Percentiles rank a stretch among this genome's conserved stretches.
Conservation (phyloP, 768 basidiomycete genomes). For the Leccinum subgranulosum region DNA sequence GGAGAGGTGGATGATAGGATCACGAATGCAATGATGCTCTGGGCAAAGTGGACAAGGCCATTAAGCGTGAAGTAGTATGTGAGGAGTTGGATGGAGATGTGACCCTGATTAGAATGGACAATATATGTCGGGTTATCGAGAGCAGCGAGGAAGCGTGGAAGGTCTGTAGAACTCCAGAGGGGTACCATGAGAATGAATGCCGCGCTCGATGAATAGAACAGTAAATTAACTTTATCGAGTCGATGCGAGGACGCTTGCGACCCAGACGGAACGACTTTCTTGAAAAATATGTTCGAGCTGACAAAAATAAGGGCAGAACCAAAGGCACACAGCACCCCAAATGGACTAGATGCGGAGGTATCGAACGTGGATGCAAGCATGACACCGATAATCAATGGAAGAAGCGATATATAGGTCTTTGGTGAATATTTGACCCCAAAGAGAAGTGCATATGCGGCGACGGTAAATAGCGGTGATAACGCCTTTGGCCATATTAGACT, state of each 20-base stretch:
- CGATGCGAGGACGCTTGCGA: slow-evolving; percentile 60
- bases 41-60: slow-evolving; percentile 93
- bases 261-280: slow-evolving; percentile 86
- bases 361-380: slow-evolving; percentile 98
- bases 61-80: slow-evolving; percentile 87
- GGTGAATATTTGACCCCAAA: slow-evolving; percentile 93
- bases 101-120: slow-evolving; percentile 44
- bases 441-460: slow-evolving; percentile 88
- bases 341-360: slow-evolving; percentile 77
- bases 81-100: slow-evolving; percentile 58
- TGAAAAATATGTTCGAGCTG: slow-evolving; percentile 98
- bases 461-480: slow-evolving; percentile 94
- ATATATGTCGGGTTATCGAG: slow-evolving; percentile 39
- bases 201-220: slow-evolving; percentile 91
- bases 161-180: slow-evolving; percentile 89
- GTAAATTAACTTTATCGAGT: slow-evolving; percentile 94
- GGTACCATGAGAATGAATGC: slow-evolving; percentile 97
- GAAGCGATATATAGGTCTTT: slow-evolving; percentile 86
- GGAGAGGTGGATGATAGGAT: slow-evolving; percentile 95
- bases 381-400: slow-evolving; percentile 94
- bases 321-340: slow-evolving; percentile 93
- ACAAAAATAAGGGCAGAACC: slow-evolving; percentile 97
- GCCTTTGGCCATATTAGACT: slow-evolving; percentile 53
- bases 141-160: slow-evolving; percentile 59
- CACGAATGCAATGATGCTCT: slow-evolving; percentile 97